phyloP scores from a whole-genome alignment of 495 filamentous ascomycete species.

The Neurospora sp. region DNA sequence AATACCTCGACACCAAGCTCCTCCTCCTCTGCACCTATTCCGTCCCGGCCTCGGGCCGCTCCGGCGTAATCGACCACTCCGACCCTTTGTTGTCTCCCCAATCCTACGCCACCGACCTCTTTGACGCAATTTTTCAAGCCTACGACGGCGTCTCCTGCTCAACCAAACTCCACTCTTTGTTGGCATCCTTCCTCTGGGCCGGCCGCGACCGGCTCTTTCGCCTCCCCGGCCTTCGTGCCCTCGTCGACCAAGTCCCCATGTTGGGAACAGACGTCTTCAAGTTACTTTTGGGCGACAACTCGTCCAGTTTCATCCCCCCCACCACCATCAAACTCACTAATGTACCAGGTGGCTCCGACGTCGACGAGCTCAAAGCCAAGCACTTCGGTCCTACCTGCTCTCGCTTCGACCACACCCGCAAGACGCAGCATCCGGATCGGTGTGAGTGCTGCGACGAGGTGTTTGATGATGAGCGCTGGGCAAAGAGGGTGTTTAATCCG shows the following conservation, averaged over 20 bases:
- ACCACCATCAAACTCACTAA: not conserved
- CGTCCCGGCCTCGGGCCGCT: not conserved
- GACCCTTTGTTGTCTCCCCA: not conserved
- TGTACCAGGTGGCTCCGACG: not conserved
- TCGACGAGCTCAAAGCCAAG: not conserved
- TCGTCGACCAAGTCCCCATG: not conserved
- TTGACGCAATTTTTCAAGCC: not conserved
- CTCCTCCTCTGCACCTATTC: slow-evolving; percentile 7
- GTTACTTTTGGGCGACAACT: slow-evolving; percentile 1
- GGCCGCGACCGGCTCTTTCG: slow-evolving; percentile 7
- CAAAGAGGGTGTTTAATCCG: slow-evolving; percentile 10
- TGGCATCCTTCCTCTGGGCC: slow-evolving; percentile 11
- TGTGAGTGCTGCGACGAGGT: slow-evolving; percentile 8
- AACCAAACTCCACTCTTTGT: slow-evolving; percentile 4
- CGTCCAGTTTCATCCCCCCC: not conserved
- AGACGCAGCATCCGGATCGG: slow-evolving; percentile 15
- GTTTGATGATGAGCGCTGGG: slow-evolving; percentile 3
- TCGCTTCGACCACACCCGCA: slow-evolving; percentile 4
- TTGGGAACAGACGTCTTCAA: slow-evolving; percentile 7
- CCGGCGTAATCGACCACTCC: not conserved
- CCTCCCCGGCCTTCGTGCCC: not conserved
- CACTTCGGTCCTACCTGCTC: not conserved
- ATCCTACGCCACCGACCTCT: not conserved
- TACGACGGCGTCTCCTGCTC: not conserved
- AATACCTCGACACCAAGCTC: slow-evolving; percentile 9